A percentile compares a stretch with the other conserved stretches of the same genome.
phyloP scores from a whole-genome alignment of 805 yeast species.

The Priceomyces haplophilus region DNA sequence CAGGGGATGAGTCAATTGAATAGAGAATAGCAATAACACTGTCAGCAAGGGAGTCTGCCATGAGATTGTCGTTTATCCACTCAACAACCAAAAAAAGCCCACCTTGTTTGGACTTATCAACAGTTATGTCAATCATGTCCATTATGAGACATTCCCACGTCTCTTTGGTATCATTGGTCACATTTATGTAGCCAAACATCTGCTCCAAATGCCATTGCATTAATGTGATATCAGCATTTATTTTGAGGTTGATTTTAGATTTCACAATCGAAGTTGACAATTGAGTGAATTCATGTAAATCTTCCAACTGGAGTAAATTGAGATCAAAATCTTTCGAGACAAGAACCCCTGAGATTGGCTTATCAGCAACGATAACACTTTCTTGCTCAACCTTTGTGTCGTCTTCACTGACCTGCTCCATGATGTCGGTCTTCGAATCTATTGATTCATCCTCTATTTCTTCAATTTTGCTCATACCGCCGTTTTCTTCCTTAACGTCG shows the following conservation, averaged over 20 bases:
- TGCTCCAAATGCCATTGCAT: slow-evolving; percentile 88
- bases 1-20: slow-evolving; percentile 92
- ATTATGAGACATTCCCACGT: slow-evolving; percentile 44
- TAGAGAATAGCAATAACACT: slow-evolving; percentile 85
- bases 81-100: slow-evolving; percentile 60
- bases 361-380: slow-evolving; percentile 22
- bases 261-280: slow-evolving; percentile 79
- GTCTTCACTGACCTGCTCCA: slow-evolving; percentile 1
- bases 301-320: slow-evolving; percentile 77
- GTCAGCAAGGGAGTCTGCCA: slow-evolving; percentile 93
- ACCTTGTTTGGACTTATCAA: slow-evolving; percentile 35
- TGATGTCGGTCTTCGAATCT: slow-evolving; percentile 2
- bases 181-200: slow-evolving; percentile 86
- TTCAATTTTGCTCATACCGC: slow-evolving; percentile 6
- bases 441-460: slow-evolving; percentile 6
- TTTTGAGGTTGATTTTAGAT: slow-evolving; percentile 74
- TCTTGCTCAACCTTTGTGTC: slow-evolving; percentile 10
- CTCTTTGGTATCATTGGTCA: slow-evolving; percentile 53
- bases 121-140: slow-evolving; percentile 41
- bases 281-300: slow-evolving; percentile 84
- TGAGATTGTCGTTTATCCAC: slow-evolving; percentile 80
- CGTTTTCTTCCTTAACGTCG: slow-evolving; percentile 11
- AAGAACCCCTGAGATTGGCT: slow-evolving; percentile 70
- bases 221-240: slow-evolving; percentile 77
- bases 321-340: slow-evolving; percentile 90